A percentile compares a stretch with the other conserved stretches of the same genome.
Evolutionary conservation across 306 rosid genomes (phyloP).

Genomic region (Citrullus amarus): DNA sequence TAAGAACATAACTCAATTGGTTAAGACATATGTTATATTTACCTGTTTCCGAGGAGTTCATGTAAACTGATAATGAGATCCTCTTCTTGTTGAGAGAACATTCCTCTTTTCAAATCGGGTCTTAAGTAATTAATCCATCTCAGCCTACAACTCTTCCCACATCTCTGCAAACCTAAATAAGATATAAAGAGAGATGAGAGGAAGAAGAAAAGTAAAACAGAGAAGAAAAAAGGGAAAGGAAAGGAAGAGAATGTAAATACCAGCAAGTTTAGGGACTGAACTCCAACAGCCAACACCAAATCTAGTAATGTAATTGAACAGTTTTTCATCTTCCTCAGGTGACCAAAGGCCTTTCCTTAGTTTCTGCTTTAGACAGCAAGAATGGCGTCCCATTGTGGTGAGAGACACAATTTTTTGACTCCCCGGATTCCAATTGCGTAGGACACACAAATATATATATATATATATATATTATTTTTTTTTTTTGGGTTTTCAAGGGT

Average conservation of each 20-base stretch:
- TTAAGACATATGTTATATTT: not conserved
- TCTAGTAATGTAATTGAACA: slow-evolving; percentile 68
- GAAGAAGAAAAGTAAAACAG: not conserved
- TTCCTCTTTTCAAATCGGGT: slow-evolving; percentile 88
- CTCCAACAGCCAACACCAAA: slow-evolving; percentile 99
- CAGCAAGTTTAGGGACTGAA: slow-evolving; percentile 88
- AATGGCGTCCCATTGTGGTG: slow-evolving; percentile 78
- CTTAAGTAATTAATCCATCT: slow-evolving; percentile 91
- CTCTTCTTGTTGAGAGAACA: slow-evolving; percentile 87
- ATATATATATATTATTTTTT: not conserved
- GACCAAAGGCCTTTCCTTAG: slow-evolving; percentile 91
- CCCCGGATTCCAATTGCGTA: not conserved
- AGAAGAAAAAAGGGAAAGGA: not conserved
- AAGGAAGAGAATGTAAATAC: slow-evolving; percentile 11
- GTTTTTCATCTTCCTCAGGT: slow-evolving; percentile 92
- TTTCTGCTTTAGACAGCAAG: slow-evolving; percentile 75
- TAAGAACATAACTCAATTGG: not conserved
- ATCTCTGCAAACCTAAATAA: slow-evolving; percentile 63
- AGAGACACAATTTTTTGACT: not conserved
- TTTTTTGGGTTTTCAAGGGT: slow-evolving; percentile 9
- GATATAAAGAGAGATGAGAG: no score
- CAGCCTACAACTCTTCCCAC: slow-evolving; percentile 90
- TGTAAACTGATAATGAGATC: slow-evolving; percentile 73
- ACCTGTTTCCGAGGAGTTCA: slow-evolving; percentile 84
- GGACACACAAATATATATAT: slow-evolving; percentile 4